phyloP scores from a whole-genome alignment of 73 alveolate species.

The Stentor coeruleus region DNA sequence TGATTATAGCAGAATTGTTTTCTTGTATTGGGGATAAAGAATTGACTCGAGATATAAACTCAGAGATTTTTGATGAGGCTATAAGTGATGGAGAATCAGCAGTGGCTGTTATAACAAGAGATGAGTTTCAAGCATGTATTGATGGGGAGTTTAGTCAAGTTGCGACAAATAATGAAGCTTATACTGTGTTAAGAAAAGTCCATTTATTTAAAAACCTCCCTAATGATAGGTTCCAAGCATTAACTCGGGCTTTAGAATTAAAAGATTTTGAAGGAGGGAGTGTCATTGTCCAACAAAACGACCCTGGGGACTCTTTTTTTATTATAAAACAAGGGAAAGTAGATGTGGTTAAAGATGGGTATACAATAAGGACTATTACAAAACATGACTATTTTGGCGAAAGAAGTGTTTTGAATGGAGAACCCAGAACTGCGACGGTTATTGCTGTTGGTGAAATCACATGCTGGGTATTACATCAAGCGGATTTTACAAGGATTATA shows the following conservation, averaged over 20 bases:
- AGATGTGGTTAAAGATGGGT: constrained; percentile 36
- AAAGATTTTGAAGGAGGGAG: constrained; percentile 31
- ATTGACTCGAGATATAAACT: not conserved
- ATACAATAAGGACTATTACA: constrained; percentile 35
- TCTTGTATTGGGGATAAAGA: not conserved
- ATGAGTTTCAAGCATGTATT: not conserved
- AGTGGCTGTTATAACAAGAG: not conserved
- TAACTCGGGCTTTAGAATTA: not conserved
- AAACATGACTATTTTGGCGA: constrained; percentile 57
- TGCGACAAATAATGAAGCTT: too few relatives aligned
- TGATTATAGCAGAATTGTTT: not conserved
- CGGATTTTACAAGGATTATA: constrained; percentile 44
- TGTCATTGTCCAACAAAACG: constrained; percentile 41
- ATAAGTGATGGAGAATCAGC: not conserved
- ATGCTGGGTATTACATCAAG: constrained; percentile 38
- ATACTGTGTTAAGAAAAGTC: not conserved
- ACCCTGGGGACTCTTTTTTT: constrained; percentile 53
- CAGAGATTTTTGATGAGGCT: too few relatives aligned
- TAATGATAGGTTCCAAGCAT: not conserved
- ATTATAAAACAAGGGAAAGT: constrained; percentile 52
- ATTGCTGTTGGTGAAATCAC: constrained; percentile 48
- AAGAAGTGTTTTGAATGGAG: constrained; percentile 37
- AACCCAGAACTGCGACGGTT: constrained; percentile 57
- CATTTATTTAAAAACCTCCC: not conserved
- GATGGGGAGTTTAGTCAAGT: not conserved